Evolutionary conservation across 257 asterid species (phyloP).

Genomic region (Dorcoceras hygrometricum): DNA sequence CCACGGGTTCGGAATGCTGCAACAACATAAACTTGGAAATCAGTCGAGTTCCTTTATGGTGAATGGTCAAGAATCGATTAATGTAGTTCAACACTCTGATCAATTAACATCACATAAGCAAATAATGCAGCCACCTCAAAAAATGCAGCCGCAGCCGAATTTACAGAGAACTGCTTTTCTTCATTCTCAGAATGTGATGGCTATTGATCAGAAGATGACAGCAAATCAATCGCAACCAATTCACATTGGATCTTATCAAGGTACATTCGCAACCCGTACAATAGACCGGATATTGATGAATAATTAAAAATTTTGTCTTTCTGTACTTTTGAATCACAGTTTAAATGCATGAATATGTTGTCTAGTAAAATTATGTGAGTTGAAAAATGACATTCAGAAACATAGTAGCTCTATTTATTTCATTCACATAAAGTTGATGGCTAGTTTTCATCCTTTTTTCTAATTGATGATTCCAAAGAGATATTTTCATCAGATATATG

Average conservation of each 20-base stretch:
- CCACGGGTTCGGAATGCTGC: conserved; percentile 2
- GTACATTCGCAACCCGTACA: conserved; percentile 16
- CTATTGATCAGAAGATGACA: conserved; percentile 23
- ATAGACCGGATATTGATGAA: background rate
- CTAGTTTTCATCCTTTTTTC: no score
- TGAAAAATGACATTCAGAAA: background rate
- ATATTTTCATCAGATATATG: no score
- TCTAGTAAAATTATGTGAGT: background rate
- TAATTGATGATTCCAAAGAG: no score
- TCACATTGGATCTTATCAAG: conserved; percentile 24
- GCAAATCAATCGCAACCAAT: conserved; percentile 24
- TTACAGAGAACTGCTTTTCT: conserved; percentile 26
- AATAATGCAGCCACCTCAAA: conserved; percentile 14
- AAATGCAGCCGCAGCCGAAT: conserved; percentile 1
- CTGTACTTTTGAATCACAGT: background rate
- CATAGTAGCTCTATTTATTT: background rate
- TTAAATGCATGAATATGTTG: background rate
- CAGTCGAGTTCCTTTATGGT: conserved; percentile 17
- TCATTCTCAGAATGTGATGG: conserved; percentile 27
- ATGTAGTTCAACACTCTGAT: conserved; percentile 24
- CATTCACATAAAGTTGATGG: background rate
- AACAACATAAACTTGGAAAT: conserved; percentile 21
- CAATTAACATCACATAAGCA: conserved; percentile 24
- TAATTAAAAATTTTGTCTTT: background rate
- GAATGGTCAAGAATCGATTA: conserved; percentile 23